Conservation (phyloP, 257 asterid genomes). For the Gardenia jasminoides region DNA sequence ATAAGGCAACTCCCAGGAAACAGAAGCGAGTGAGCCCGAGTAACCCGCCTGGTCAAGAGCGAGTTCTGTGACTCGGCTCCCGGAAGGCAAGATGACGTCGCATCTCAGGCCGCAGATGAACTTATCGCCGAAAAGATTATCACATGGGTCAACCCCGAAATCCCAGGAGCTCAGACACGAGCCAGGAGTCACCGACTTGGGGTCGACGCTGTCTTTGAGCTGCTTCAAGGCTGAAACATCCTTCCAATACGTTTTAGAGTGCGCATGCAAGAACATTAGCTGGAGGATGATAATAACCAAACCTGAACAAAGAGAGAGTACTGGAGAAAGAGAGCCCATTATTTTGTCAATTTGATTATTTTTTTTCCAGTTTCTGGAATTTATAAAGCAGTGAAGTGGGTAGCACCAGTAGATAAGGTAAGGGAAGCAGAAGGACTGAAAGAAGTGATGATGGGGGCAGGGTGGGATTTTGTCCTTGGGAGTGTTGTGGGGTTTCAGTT, state of each 20-base stretch:
- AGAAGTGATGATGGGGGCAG: neutral
- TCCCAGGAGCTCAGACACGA: constrained; percentile 83
- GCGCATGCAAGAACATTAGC: constrained; percentile 22
- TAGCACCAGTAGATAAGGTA: neutral
- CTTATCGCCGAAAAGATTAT: constrained; percentile 41
- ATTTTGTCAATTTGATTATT: no score
- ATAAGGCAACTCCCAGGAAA: constrained; percentile 54
- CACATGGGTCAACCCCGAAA: constrained; percentile 75
- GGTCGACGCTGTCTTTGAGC: constrained; percentile 49
- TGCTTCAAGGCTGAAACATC: constrained; percentile 61
- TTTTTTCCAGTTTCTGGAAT: no score
- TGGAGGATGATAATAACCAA: constrained; percentile 19
- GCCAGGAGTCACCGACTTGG: constrained; percentile 39
- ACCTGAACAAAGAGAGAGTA: neutral
- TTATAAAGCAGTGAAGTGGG: neutral
- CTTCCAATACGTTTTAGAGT: constrained; percentile 53
- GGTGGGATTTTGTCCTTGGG: neutral
- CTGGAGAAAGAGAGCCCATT: constrained; percentile 11
- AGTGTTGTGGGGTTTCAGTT: neutral
- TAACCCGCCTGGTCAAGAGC: constrained; percentile 69
- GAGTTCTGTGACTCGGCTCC: constrained; percentile 63
- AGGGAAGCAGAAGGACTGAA: neutral
- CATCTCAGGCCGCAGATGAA: constrained; percentile 90
- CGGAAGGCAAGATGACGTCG: constrained; percentile 35
- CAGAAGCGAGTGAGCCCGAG: constrained; percentile 45